Base-by-base conservation (phyloP, 2,329 filamentous ascomycete genomes). In the Diaporthe velutina region DNA sequence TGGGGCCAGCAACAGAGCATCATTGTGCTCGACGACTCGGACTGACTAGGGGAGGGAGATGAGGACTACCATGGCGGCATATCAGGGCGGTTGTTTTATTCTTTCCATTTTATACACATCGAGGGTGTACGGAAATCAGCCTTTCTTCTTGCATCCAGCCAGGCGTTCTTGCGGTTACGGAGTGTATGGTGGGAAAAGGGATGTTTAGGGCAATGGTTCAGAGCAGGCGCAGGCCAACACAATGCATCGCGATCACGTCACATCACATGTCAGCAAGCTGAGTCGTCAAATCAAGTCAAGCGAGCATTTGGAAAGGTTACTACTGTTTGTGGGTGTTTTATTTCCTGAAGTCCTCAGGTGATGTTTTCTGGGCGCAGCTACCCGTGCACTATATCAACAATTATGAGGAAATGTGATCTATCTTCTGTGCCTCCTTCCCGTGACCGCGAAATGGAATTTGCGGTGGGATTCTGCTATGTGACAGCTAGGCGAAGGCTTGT, bases 61-160 rank as follows among this genome's bases (percentile, higher is more conserved):
- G 5, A 40, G 48, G 64, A 40, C 33, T 54, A 54, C 22, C 13
- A 54, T 13, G 52, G 8, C 33, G 33, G 48, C 64, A 54, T 68
- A 8, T 55, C 17, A 42, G 48, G 48, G 52, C 30, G 35, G 33
- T n/a, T 38, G 9, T 48, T 30, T 30, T n/a, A n/a, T n/a, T 54
- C 42, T 30, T 71, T 52, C 10, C 22, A 52, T n/a, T 15, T 54
- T 55, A 25, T 72, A 72, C 45, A 55, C 40, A 55, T 22, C n/a
- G 33, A 55, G 45, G 19, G 57, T 33, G 33, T 19, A 72, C 35
- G 64, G 33, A 33, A 42, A 35, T 52, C 25, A 35, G 57, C 8
- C 25, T 40, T 19, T 54, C 28, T 52, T 70, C 33, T 74, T 74
- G 72, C 74, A 76, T 77, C 68, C 61, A 74, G 71, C 76, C 60